Conservation (phyloP, 2,329 filamentous ascomycete genomes). For the Venturia asperata region DNA sequence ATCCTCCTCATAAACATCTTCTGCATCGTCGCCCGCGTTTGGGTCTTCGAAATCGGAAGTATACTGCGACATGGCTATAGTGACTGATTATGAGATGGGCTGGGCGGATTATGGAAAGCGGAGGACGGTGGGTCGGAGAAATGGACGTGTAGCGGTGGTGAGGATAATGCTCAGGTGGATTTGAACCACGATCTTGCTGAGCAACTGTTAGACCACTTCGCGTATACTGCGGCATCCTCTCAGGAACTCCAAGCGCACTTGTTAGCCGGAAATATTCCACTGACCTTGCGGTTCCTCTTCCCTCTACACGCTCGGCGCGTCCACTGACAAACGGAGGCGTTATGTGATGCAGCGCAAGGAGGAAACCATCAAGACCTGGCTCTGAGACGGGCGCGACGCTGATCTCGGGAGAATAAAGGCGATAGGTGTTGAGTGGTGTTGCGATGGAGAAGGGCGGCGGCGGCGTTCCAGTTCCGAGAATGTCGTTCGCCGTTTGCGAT, state of each 20-base stretch:
- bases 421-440: constrained; percentile 8
- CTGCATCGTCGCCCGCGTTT: neutral
- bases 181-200: neutral
- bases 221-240: neutral
- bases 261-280: neutral
- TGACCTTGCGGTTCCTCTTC: neutral
- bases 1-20: constrained; percentile 51
- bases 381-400: neutral
- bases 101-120: neutral
- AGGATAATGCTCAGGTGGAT: neutral
- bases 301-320: constrained; percentile 3
- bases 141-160: constrained; percentile 6
- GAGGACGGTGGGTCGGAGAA: neutral
- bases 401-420: neutral
- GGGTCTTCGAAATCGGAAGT: neutral
- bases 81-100: neutral
- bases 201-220: neutral
- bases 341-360: constrained; percentile 1
- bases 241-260: neutral
- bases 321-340: neutral
- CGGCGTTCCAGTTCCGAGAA: neutral
- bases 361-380: neutral
- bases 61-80: neutral
- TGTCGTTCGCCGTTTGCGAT: neutral
- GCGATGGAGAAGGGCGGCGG: neutral